Base-by-base conservation (phyloP, 345 rosid genomes). In the Acer saccharum region DNA sequence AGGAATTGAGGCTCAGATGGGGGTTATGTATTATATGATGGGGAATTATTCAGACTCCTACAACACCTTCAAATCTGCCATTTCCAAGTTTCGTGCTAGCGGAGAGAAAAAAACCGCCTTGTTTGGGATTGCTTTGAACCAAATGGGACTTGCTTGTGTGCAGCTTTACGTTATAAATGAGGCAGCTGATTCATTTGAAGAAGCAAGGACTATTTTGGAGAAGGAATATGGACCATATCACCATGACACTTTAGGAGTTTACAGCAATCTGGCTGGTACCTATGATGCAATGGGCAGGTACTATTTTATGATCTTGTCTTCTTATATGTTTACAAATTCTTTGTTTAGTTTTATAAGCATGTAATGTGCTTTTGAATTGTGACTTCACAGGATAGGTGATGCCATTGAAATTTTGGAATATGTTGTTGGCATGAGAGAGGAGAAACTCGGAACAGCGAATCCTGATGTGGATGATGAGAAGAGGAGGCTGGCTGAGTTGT, bases 211-310 rank as follows among this genome's bases (percentile, higher is more conserved):
- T 76, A 86, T 96, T 35, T 81, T 96, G 60, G 97, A 96, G 86
- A 88, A 85, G 84, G 99, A 92, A 84, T 87, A 84, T 52, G 98
- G 99, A 57, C 94, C 98, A n/a, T 87, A 86, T 83, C 99, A 96
- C 89, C 89, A 96, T 0, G 97, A 96, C 65, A 96, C 99, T 0
- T 84, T 94, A 66, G 97, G 91, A 17, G 97, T 94, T 12, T 94
- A 94, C 71, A 93, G 97, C 88, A 96, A 96, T 65, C 93, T 96
- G 9, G 98, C 99, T 8, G 98, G 99, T 48, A 94, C 97, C 13
- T 96, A 94, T 79, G 99, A 96, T 79, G 99, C 99, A 41, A 92
- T 96, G 95, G 99, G 99, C 73, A 94, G 99, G 99, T 96, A 79
- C 54, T 39, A 20, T 23, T 44, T 41, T 17, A 58, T 65, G 65